Base-by-base conservation (phyloP, 1,284 basidiomycete species). In the Gymnopus androsaceus region DNA sequence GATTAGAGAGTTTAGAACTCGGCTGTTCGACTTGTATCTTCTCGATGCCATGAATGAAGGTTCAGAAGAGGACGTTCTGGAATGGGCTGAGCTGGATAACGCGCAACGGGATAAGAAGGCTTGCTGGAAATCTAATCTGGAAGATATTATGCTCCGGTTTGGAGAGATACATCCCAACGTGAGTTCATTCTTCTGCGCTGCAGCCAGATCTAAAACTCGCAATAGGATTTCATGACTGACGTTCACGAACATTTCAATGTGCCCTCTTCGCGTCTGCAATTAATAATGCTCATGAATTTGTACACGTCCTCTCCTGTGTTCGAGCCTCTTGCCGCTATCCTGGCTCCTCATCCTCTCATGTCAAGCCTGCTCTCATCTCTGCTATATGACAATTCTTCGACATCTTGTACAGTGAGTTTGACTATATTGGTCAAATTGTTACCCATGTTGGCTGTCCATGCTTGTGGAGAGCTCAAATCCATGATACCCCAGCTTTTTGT, bases 121-220 rank as follows among this genome's bases (percentile, higher is more conserved):
- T 21, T 73, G 79, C 34, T 92, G 90, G 90, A 92, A 90, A 69
- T 69, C 72, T 30, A 92, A 90, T 66, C 72, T 92, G 55, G 87
- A 91, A 66, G 85, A 88, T 60, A 78, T 88, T 23, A 72, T 92
- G 33, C 75, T 90, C 31, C 78, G 73, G 54, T 85, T 82, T 66
- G 88, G 85, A 41, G 66, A 82, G 53, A 75, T 81, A 61, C 70
- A 76, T 57, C 87, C 88, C 17, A 69, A 82, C 69, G 90, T 90
- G 64, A 62, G 86, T 33, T 33, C n/a, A 58, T 54, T 36, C 49
- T 51, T 44, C 49, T 47, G 33, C 17, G 59, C 58, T 61, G 58
- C 59, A 54, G 31, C 55, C 61, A 33, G 42, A 47, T 34, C 55
- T 56, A 60, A 37, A 51, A 59, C 42, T 7, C 56, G 57, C 15